Evolutionary conservation across 2,329 filamentous ascomycete species (phyloP).

Genomic region (Cladosporium sp.): DNA sequence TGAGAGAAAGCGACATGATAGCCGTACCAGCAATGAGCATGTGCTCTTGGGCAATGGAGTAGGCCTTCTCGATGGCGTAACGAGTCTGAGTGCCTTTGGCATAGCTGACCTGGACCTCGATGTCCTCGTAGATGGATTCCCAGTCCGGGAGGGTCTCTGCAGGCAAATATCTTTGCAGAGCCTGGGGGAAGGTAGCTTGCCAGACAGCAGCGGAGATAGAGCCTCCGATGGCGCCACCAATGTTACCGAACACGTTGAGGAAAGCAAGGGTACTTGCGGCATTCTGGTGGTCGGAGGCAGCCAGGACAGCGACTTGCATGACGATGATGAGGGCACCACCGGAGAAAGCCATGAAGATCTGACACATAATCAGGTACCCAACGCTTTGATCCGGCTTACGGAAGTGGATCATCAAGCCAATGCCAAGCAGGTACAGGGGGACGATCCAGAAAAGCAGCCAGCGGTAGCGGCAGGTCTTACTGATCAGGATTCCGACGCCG

Average conservation of each 20-base stretch:
- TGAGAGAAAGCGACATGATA: constrained; percentile 20
- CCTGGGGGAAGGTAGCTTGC: constrained; percentile 24
- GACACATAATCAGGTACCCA: constrained; percentile 38
- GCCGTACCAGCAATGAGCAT: constrained; percentile 22
- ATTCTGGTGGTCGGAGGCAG: constrained; percentile 31
- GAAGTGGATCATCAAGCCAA: constrained; percentile 34
- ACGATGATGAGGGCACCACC: constrained; percentile 27
- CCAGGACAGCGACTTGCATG: constrained; percentile 34
- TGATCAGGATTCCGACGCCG: constrained; percentile 31
- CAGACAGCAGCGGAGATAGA: constrained; percentile 34
- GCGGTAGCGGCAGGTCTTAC: constrained; percentile 47
- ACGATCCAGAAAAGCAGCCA: constrained; percentile 30
- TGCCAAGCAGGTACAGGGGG: constrained; percentile 28
- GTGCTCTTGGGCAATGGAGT: constrained; percentile 27
- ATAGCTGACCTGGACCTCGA: constrained; percentile 37
- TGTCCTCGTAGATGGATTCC: constrained; percentile 29
- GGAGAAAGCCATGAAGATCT: constrained; percentile 36
- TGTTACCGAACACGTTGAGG: constrained; percentile 28
- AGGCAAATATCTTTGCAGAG: constrained; percentile 40
- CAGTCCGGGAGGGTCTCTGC: constrained; percentile 29
- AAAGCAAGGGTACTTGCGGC: constrained; percentile 35
- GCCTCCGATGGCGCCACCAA: constrained; percentile 33
- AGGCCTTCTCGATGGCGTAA: constrained; percentile 43
- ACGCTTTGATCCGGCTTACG: constrained; percentile 28
- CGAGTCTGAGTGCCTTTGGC: constrained; percentile 38